Evolutionary conservation across 306 rosid species (phyloP).

Genomic region (Corylus heterophylla): DNA sequence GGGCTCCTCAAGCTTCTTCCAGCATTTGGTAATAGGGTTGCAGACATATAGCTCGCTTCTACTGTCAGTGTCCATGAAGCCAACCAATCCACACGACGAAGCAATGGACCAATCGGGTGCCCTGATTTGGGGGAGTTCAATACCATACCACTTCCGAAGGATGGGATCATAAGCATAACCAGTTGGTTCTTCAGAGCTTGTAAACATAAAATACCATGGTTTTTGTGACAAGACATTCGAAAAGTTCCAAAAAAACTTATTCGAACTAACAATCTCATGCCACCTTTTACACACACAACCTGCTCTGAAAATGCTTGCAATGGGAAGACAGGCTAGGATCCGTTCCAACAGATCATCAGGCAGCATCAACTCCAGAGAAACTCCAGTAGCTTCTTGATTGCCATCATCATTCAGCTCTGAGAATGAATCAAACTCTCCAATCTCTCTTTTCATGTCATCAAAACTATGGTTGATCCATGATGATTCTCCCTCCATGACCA

Average conservation of each 20-base stretch:
- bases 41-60: constrained; percentile 63
- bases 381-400: constrained; percentile 48
- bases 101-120: constrained; percentile 64
- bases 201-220: constrained; percentile 98
- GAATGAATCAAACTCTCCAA: constrained; percentile 48
- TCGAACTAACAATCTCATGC: constrained; percentile 70
- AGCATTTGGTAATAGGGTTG: constrained; percentile 70
- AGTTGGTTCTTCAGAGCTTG: constrained; percentile 65
- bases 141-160: constrained; percentile 84
- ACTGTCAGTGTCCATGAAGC: constrained; percentile 83
- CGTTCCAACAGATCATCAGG: constrained; percentile 92
- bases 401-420: constrained; percentile 60
- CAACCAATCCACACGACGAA: constrained; percentile 78
- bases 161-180: constrained; percentile 78
- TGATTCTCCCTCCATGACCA: constrained; percentile 74
- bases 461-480: constrained; percentile 69
- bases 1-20: constrained; percentile 66
- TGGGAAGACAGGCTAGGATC: constrained; percentile 77
- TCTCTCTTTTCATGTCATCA: constrained; percentile 46
- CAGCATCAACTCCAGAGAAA: constrained; percentile 60
- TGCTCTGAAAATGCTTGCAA: constrained; percentile 82
- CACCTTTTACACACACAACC: constrained; percentile 84
- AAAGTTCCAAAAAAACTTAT: constrained; percentile 66
- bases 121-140: constrained; percentile 72
- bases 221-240: constrained; percentile 58